Evolutionary conservation across 805 yeast genomes (phyloP).

Genomic region (Kregervanrija pseudodelftensis): DNA sequence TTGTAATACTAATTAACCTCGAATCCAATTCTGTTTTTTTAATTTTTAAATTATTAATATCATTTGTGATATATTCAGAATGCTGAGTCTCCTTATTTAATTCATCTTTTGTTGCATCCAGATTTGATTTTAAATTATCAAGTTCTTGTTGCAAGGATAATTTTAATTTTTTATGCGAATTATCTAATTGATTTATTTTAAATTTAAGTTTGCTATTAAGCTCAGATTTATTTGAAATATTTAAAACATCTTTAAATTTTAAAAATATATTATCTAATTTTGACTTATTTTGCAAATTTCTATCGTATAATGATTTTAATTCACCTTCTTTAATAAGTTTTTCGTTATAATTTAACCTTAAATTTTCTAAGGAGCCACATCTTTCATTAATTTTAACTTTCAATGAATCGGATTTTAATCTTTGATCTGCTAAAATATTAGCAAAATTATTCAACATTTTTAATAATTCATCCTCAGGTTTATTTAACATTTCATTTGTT

Average conservation of each 20-base stretch:
- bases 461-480: slow-evolving; percentile 35
- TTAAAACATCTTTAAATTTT: slow-evolving; percentile 5
- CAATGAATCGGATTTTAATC: slow-evolving; percentile 10
- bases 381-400: slow-evolving; percentile 14
- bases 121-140: slow-evolving; percentile 12
- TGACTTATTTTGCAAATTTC: slow-evolving; percentile 15
- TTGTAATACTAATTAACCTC: slow-evolving; percentile 31
- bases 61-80: slow-evolving; percentile 33
- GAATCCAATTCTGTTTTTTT: slow-evolving; percentile 31
- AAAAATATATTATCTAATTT: slow-evolving; percentile 9
- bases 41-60: slow-evolving; percentile 30
- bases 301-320: slow-evolving; percentile 30
- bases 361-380: slow-evolving; percentile 3
- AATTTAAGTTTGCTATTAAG: slow-evolving; percentile 10
- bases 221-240: background rate
- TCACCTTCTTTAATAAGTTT: slow-evolving; percentile 49
- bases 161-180: slow-evolving; percentile 1
- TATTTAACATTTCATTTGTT: slow-evolving; percentile 40
- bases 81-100: slow-evolving; percentile 38
- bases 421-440: slow-evolving; percentile 19
- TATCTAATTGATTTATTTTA: slow-evolving; percentile 6
- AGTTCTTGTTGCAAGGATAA: slow-evolving; percentile 5
- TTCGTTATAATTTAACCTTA: slow-evolving; percentile 29
- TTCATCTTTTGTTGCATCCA: slow-evolving; percentile 22
- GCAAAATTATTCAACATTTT: slow-evolving; percentile 36